phyloP scores from a whole-genome alignment of 2,329 filamentous ascomycete species.

The Parastagonospora nodorum region DNA sequence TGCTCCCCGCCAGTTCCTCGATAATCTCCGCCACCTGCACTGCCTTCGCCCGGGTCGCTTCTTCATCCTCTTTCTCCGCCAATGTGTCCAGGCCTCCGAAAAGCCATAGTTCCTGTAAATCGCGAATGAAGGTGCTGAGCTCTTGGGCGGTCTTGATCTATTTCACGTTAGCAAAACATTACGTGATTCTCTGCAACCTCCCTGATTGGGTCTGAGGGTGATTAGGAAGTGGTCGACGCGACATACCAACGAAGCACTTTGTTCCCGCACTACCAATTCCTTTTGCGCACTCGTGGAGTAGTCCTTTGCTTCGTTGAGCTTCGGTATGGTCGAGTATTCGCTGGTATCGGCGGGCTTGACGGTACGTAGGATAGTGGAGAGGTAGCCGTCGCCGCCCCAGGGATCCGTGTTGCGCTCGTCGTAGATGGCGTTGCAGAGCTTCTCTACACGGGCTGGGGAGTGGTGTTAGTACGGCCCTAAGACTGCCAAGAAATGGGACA shows the following conservation, averaged over 20 bases:
- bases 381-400: conserved; percentile 42
- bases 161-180: background rate
- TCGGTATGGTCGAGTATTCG: conserved; percentile 12
- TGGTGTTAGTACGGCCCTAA: background rate
- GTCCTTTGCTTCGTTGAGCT: conserved; percentile 48
- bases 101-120: conserved; percentile 70
- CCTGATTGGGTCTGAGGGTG: background rate
- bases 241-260: conserved; percentile 62
- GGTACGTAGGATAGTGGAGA: conserved; percentile 60
- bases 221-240: background rate
- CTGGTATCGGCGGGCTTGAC: conserved; percentile 54
- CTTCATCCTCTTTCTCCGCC: conserved; percentile 33
- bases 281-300: conserved; percentile 62
- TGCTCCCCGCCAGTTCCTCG: conserved; percentile 25
- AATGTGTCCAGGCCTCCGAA: conserved; percentile 68
- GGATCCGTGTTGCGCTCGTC: conserved; percentile 49
- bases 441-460: conserved; percentile 45
- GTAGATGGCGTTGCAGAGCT: conserved; percentile 49
- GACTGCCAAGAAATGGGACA: background rate
- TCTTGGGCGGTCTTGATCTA: conserved; percentile 66
- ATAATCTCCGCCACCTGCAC: conserved; percentile 27
- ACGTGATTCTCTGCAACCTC: background rate
- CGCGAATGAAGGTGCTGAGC: conserved; percentile 63
- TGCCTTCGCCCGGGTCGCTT: conserved; percentile 21
- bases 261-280: conserved; percentile 63